Evolutionary conservation across 1,284 basidiomycete species (phyloP).

Genomic region (Mycena sp.): DNA sequence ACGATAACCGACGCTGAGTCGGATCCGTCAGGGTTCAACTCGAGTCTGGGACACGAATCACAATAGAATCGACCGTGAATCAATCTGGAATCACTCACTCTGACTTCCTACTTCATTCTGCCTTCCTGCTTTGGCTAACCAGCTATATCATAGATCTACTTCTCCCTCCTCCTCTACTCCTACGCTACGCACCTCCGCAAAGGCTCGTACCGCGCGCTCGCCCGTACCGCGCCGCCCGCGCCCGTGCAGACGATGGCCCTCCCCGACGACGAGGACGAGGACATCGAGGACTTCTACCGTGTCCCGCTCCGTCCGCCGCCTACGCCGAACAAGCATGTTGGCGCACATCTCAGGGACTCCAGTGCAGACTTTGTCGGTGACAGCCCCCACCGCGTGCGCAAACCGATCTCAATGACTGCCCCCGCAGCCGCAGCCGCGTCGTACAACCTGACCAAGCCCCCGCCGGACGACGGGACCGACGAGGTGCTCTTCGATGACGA

Average conservation of each 20-base stretch:
- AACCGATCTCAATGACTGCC: not conserved
- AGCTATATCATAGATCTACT: constrained; percentile 76
- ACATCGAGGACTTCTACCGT: constrained; percentile 72
- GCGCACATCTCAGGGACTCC: constrained; percentile 16
- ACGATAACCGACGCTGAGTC: too few relatives aligned
- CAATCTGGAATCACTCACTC: too few relatives aligned
- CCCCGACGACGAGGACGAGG: constrained; percentile 62
- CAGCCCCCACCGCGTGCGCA: constrained; percentile 31
- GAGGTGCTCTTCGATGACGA: constrained; percentile 30
- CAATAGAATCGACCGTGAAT: too few relatives aligned
- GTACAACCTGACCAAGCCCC: not conserved
- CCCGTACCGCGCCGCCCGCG: constrained; percentile 53
- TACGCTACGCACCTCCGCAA: constrained; percentile 94
- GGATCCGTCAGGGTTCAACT: too few relatives aligned
- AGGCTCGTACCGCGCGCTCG: constrained; percentile 85
- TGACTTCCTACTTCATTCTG: constrained; percentile 15
- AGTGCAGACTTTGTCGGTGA: constrained; percentile 67
- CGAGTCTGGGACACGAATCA: too few relatives aligned
- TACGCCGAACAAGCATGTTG: constrained; percentile 8
- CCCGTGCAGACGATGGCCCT: constrained; percentile 46
- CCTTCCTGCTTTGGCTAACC: constrained; percentile 1
- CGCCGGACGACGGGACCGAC: constrained; percentile 18
- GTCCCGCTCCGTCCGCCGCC: constrained; percentile 59
- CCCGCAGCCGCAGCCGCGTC: constrained; percentile 7
- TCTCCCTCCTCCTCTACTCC: constrained; percentile 91